phyloP scores from a whole-genome alignment of 1,139 yeast species.

The Saccharomyces hybrid region DNA sequence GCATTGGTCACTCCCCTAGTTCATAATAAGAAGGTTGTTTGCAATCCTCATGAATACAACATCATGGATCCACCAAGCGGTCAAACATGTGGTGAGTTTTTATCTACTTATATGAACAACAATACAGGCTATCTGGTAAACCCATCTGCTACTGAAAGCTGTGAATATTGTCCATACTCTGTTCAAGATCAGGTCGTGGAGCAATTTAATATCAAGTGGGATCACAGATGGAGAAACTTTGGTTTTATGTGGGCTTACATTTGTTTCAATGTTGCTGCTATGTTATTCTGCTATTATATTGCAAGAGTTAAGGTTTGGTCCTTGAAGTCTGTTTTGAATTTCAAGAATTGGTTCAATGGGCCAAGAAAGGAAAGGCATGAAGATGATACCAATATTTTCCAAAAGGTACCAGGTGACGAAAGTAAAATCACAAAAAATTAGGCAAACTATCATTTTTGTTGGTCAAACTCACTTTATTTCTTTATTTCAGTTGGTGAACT shows the following conservation, averaged over 20 bases:
- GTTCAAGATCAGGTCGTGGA: conserved; percentile 38
- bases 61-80: conserved; percentile 46
- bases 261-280: conserved; percentile 39
- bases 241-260: conserved; percentile 48
- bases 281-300: conserved; percentile 35
- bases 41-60: conserved; percentile 40
- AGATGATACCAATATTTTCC: conserved; percentile 35
- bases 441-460: neutral
- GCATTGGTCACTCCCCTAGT: conserved; percentile 39
- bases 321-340: conserved; percentile 25
- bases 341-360: conserved; percentile 32
- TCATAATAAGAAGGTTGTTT: conserved; percentile 38
- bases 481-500: neutral
- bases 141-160: conserved; percentile 35
- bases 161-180: conserved; percentile 42
- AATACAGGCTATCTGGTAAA: conserved; percentile 42
- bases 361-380: conserved; percentile 38
- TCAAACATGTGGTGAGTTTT: conserved; percentile 38
- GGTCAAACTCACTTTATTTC: neutral
- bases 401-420: conserved; percentile 34
- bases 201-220: conserved; percentile 36
- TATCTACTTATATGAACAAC: conserved; percentile 33
- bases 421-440: conserved; percentile 25
- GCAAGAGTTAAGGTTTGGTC: conserved; percentile 32
- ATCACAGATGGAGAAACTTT: conserved; percentile 50